phyloP scores from a whole-genome alignment of 768 basidiomycete genomes.

The Hypholoma sublateritium region DNA sequence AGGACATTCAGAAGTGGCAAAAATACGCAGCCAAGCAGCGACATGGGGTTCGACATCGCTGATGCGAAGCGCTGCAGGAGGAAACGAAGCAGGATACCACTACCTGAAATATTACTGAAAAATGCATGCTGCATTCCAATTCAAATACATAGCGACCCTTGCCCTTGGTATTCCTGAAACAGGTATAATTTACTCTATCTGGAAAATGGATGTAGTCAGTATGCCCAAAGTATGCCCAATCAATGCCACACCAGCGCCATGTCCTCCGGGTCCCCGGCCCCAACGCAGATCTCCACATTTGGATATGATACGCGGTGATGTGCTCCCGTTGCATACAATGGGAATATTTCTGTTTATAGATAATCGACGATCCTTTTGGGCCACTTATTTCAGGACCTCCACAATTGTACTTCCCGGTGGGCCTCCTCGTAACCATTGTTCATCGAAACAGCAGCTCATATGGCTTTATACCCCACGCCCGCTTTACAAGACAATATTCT shows the following conservation, averaged over 20 bases:
- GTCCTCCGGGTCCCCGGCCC: too few relatives aligned
- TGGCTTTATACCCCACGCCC: background rate
- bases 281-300: background rate
- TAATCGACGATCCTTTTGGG: background rate
- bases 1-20: constrained; percentile 57
- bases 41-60: constrained; percentile 25
- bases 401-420: background rate
- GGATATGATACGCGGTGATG: background rate
- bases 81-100: background rate
- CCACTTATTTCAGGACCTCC: background rate
- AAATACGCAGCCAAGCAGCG: constrained; percentile 51
- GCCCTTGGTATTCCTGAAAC: background rate
- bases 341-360: background rate
- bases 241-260: too few relatives aligned
- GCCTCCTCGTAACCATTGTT: background rate
- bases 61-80: background rate
- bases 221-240: too few relatives aligned
- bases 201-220: background rate
- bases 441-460: background rate
- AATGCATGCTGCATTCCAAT: background rate
- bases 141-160: background rate
- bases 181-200: background rate
- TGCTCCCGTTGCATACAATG: background rate
- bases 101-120: background rate
- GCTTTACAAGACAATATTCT: too few relatives aligned